phyloP scores from a whole-genome alignment of 1,284 basidiomycete genomes.

The Cryptococcus sp. region DNA sequence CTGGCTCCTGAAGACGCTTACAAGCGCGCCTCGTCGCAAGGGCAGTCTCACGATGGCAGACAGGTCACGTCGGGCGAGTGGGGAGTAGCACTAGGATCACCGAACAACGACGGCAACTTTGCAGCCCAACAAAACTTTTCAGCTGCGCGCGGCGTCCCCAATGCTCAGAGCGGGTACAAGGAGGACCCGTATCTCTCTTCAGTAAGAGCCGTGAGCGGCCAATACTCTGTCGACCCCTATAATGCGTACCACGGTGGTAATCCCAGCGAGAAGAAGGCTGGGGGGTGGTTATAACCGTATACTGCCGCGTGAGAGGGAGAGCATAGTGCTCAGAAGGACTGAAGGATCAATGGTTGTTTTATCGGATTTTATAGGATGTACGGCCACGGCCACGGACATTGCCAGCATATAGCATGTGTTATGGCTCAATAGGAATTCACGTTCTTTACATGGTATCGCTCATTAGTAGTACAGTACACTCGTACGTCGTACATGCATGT shows the following conservation, averaged over 20 bases:
- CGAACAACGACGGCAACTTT: constrained; percentile 25
- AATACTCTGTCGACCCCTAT: constrained; percentile 40
- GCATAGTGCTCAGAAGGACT: too few species aligned
- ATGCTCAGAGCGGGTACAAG: constrained; percentile 7
- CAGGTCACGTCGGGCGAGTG: constrained; percentile 34
- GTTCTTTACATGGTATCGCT: too few species aligned
- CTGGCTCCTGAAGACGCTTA: constrained; percentile 9
- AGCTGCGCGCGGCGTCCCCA: background rate
- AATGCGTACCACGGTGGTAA: constrained; percentile 34
- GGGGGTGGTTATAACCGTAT: constrained; percentile 10
- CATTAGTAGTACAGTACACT: too few species aligned
- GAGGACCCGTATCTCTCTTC: constrained; percentile 28
- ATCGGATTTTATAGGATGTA: background rate
- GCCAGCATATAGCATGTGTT: too few species aligned
- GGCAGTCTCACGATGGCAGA: background rate
- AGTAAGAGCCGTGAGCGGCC: constrained; percentile 22
- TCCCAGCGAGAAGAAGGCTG: constrained; percentile 4
- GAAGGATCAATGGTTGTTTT: background rate
- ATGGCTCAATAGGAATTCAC: too few species aligned
- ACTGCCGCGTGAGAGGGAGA: too few species aligned
- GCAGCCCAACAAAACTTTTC: constrained; percentile 12
- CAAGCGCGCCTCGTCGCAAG: background rate
- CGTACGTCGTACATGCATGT: too few species aligned
- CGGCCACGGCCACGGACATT: too few species aligned
- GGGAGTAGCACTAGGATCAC: constrained; percentile 41